Percentiles rank a stretch among this genome's conserved stretches.
Conservation (phyloP, 2,329 filamentous ascomycete species). For the Diaporthe sp. region DNA sequence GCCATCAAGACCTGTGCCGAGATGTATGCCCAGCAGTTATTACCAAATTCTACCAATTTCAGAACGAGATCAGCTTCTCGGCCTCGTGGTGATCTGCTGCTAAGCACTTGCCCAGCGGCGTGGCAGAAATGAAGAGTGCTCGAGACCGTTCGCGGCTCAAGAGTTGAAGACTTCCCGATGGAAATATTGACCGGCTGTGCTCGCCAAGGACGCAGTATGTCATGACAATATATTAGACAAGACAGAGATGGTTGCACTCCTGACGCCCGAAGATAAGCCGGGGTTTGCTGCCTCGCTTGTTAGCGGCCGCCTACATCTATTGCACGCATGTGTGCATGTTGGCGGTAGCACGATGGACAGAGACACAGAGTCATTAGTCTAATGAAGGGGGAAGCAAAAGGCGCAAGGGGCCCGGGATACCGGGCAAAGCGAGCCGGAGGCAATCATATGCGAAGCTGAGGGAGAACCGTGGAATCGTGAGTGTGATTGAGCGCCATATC, state of each 20-base stretch:
- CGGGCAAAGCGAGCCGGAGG: conserved; percentile 26
- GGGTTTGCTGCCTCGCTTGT: conserved; percentile 4
- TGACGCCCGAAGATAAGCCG: conserved; percentile 10
- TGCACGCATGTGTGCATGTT: not conserved
- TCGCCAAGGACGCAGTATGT: conserved; percentile 15
- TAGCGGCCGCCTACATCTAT: not conserved
- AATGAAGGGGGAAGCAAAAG: not conserved
- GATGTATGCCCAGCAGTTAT: conserved; percentile 1
- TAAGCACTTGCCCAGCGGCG: conserved; percentile 19
- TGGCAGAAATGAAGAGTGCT: not conserved
- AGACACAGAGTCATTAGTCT: not conserved
- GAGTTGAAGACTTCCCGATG: not conserved
- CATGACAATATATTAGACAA: conserved; percentile 7
- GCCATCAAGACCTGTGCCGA: conserved; percentile 13
- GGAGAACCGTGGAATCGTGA: not conserved
- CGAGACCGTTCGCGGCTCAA: not conserved
- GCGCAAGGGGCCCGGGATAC: not conserved
- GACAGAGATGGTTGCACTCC: conserved; percentile 9
- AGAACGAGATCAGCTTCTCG: not conserved
- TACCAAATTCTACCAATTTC: not conserved
- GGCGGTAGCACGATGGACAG: not conserved
- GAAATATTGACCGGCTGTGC: not conserved
- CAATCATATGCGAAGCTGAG: conserved; percentile 1
- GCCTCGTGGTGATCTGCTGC: conserved; percentile 15
- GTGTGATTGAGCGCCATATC: not conserved